Base-by-base conservation (phyloP, 345 rosid genomes). In the Citrus reticulata region DNA sequence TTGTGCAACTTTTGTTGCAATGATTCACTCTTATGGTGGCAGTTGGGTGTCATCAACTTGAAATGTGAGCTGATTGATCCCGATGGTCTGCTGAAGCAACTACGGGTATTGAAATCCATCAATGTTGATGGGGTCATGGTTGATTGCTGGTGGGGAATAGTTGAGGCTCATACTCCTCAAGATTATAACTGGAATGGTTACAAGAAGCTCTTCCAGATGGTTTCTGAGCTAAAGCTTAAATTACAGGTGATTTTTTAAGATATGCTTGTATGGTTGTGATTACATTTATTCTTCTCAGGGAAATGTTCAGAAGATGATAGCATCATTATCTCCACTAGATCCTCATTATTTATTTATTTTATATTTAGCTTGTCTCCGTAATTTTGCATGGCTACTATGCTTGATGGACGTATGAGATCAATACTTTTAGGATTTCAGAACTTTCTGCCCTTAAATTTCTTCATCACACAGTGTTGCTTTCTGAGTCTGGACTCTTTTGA, bases 141-240 rank as follows among this genome's bases (percentile, higher is more conserved):
- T 74, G 94, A 97, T 81, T 97, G 99, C 86, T 97, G 99, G 99
- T 94, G 99, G 99, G 99, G 99, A 76, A 92, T 96, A 83, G 98
- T 92, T 35, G 98, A 97, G 87, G 95, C 94, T 73, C 93, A 91
- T 83, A 84, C 88, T 61, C 98, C 99, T 4, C 95, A 78, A 78
- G 94, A 92, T 76, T 97, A 94, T 87, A 93, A 89, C 77, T 97
- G 99, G 99, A 97, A 76, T 81, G 99, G 98, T 69, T 97, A 97
- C 83, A 84, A 80, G 82, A 88, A 87, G 84, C 95, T 93, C 73
- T 92, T 93, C 78, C 94, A 91, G 85, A 91, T 94, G 84, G 89
- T 92, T 80, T 86, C 82, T 68, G 97, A 94, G 83, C 90, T 90
- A 80, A 90, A 94, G 84, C 93, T 94, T 59, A 97, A 92, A 87